phyloP scores from a whole-genome alignment of 768 basidiomycete species.

The Sarcodon sp. region DNA sequence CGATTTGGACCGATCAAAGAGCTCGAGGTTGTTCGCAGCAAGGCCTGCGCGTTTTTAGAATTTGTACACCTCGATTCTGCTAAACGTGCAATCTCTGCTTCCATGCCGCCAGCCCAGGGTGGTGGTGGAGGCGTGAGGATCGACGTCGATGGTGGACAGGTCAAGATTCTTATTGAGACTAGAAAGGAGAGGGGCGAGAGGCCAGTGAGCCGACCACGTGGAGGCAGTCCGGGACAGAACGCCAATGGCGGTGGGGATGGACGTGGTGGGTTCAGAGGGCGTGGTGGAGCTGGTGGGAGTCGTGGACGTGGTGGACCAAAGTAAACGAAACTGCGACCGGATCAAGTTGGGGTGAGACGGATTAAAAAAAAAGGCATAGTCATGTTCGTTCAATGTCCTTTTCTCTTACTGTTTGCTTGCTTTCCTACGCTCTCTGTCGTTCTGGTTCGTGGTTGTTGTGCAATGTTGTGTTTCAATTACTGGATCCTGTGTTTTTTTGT shows the following conservation, averaged over 20 bases:
- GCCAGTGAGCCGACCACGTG: constrained; percentile 45
- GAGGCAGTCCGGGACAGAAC: constrained; percentile 35
- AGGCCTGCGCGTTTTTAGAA: constrained; percentile 93
- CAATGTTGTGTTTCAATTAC: too few relatives aligned
- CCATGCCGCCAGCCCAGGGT: constrained; percentile 51
- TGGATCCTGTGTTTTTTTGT: too few relatives aligned
- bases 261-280: constrained; percentile 33
- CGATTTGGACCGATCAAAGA: constrained; percentile 81
- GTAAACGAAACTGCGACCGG: background rate
- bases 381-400: too few relatives aligned
- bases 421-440: too few relatives aligned
- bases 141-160: constrained; percentile 40
- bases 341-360: background rate
- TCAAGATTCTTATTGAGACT: constrained; percentile 71
- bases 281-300: constrained; percentile 27
- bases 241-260: constrained; percentile 25
- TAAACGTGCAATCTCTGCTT: constrained; percentile 72
- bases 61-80: constrained; percentile 70
- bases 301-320: constrained; percentile 26
- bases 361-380: background rate
- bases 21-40: constrained; percentile 75
- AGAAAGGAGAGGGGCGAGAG: constrained; percentile 88
- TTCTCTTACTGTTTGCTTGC: too few relatives aligned
- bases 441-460: too few relatives aligned
- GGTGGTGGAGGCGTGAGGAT: constrained; percentile 86